Conservation (phyloP, 2,329 filamentous ascomycete species). For the Cryoendolithus antarcticus region DNA sequence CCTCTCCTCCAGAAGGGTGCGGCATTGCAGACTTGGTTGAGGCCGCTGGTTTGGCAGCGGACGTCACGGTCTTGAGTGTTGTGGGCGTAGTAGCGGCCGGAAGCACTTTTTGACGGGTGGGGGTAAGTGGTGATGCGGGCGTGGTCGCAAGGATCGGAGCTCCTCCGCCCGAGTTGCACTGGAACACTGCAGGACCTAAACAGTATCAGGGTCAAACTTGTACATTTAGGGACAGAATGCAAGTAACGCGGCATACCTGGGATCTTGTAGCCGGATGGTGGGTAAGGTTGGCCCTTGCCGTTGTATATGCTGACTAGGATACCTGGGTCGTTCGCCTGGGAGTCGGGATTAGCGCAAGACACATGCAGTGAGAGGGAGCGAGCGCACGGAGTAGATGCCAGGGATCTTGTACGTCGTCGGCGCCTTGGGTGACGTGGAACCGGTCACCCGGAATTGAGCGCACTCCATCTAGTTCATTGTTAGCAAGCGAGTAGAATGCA, state of each 20-base stretch:
- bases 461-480: constrained; percentile 6
- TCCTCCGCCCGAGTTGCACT: no score
- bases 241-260: not conserved
- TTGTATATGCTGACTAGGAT: constrained; percentile 11
- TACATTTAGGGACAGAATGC: no score
- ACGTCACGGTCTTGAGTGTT: no score
- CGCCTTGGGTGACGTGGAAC: not conserved
- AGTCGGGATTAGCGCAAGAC: not conserved
- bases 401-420: not conserved
- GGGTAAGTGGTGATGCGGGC: no score
- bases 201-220: no score
- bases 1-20: no score
- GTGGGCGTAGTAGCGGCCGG: no score
- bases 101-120: no score
- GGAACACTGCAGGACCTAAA: no score
- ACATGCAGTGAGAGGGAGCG: not conserved
- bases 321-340: constrained; percentile 8
- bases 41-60: no score
- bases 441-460: constrained; percentile 12
- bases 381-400: not conserved
- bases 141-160: no score
- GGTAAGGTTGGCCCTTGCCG: constrained; percentile 2
- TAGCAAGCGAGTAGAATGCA: not conserved
- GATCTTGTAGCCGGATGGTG: not conserved
- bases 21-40: no score